Base-by-base conservation (phyloP, 2,329 filamentous ascomycete species). In the Coccinonectria pachysandricola region DNA sequence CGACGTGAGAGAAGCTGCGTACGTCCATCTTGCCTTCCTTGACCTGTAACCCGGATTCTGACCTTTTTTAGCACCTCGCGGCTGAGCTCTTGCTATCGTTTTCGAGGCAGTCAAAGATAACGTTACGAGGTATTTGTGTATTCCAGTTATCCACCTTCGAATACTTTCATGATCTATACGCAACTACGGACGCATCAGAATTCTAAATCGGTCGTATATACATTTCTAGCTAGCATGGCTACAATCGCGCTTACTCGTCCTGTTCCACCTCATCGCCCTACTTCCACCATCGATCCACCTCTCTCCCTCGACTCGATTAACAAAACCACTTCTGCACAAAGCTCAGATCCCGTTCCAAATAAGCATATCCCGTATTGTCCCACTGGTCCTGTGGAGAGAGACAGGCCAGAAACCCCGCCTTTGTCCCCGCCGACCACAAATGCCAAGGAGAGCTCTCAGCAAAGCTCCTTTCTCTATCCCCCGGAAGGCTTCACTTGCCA, bases 281-380 rank as follows among this genome's bases (percentile, higher is more conserved):
- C 60, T 14, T 56, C 62, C 21, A 52, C 57, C 40, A 54, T 64
- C 34, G 50, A 57, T 7, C 54, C 57, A 21, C 57, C 60, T 16
- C 55, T 59, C 31, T 52, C 59, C 15, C 54, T 65, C 34, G 49
- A 55, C 27, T 39, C 45, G 9, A 34, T 46, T 17, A 43, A 40
- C 26, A 27, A 33, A 34, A 28, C 33, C 33, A 25, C 40, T 34
- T 26, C 46, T 42, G 23, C 42, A 34, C 34, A 31, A 43, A 50
- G 34, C 44, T 53, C 34, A 38, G 50, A 31, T 34, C 43, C 80
- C 6, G 65, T 91, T 13, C 84, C 86, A 7, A 94, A 93, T 59
- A 93, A 91, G 56, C 85, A 94, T 56, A 65, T 94, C 13, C 86
- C 87, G n/a, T 63, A 79, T 42, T 94, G 85, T 56, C 80, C 85